These are phyloP conservation scores for Penicillium sp. DNA, from an alignment of 2,329 filamentous ascomycete genomes.

Conservation along the genomic window DNA sequence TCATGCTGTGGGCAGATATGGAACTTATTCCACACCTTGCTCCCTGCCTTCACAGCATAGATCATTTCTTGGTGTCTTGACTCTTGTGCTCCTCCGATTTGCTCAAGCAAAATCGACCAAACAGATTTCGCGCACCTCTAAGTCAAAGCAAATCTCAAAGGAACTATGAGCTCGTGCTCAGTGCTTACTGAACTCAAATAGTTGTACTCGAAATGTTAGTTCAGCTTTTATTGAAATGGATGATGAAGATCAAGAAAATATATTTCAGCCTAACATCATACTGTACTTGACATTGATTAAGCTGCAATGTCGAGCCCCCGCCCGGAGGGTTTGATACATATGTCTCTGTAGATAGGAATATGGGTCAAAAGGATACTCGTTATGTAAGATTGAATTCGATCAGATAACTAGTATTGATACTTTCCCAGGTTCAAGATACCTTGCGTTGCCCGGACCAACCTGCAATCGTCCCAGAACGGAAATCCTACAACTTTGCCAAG, in stretches of 20 bases:
- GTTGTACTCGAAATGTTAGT: not conserved
- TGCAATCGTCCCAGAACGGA: constrained; percentile 25
- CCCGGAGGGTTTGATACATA: not conserved
- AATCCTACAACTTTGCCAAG: constrained; percentile 36
- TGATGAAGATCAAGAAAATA: not conserved
- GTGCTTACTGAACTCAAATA: not conserved
- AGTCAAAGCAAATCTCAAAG: not conserved
- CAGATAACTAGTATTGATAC: not conserved
- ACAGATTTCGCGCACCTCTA: not conserved
- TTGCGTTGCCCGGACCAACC: constrained; percentile 36
- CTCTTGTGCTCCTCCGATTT: not conserved
- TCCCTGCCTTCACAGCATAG: not conserved
- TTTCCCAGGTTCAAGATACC: constrained; percentile 6
- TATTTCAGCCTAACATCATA: not conserved
- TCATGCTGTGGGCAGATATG: not conserved
- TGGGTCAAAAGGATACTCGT: too few relatives aligned
- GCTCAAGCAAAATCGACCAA: not conserved
- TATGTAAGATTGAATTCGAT: not conserved
- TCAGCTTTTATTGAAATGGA: not conserved
- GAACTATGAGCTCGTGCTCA: not conserved
- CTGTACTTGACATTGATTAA: not conserved
- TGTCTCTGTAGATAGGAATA: too few relatives aligned
- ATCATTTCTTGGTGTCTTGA: not conserved
- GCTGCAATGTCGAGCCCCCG: not conserved
- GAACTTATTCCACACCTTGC: not conserved